Evolutionary conservation across 2,329 filamentous ascomycete species (phyloP), one percentile per base, ranked within the genome.

Genomic region (Biscogniauxia marginata): DNA sequence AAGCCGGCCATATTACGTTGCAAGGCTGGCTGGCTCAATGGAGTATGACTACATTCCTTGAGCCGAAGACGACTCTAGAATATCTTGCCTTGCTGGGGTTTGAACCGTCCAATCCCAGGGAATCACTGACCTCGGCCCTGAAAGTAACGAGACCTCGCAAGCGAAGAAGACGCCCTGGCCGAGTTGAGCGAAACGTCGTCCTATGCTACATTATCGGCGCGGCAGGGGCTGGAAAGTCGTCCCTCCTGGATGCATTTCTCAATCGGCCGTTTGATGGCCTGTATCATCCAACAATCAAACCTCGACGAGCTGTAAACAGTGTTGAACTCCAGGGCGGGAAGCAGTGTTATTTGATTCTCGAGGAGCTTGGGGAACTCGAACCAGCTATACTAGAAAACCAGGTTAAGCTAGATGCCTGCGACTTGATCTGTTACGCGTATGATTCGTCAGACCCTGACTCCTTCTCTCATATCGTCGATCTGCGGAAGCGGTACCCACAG

Each of bases 11-110:
- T 71, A 93, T 99, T 59, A 99, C 95, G 1, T 79, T 99, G 3
- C 95, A 99, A 73, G 95, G 95, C 1, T 99, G 95, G 95, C 84
- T 99, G 39, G 95, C 95, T 3, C 95, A 99, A 68, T 99, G 95
- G 95, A 97, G 93, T 71, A 99, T 99, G 95, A 99, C 95, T 0
- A 99, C 95, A 0, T 99, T 98, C 67, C 86, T 96, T 58, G 93
- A 96, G 55, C 93, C 95, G 11, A 96, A 95, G 70, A 97, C 91
- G 0, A 98, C 95, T 0, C 81, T 99, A 3, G 93, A 96, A 65
- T 99, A 99, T 71, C 85, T 99, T 2, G 95, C 95, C 3, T 97
- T 97, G 70, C 86, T 99, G 2, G 95, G 95, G 1, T 99, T 97
- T 67, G 95, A 98, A 70, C 87, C 90, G 2, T 79, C 85, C 1